These are phyloP conservation scores for Dioszegia hungarica DNA, from an alignment of 768 basidiomycete species.

Conservation along the genomic window DNA sequence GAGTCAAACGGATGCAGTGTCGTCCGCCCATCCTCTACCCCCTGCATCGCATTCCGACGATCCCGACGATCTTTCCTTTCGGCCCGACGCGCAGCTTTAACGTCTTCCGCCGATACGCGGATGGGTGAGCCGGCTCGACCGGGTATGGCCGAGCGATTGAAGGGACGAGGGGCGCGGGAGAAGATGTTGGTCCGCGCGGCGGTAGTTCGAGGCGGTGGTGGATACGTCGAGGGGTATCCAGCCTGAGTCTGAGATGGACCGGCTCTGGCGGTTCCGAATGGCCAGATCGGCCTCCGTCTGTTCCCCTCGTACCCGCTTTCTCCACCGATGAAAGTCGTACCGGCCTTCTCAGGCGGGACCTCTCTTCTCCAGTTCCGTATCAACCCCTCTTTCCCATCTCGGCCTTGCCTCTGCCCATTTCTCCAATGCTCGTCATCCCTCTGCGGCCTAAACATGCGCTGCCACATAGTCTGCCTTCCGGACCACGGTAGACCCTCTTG, in stretches of 20 bases:
- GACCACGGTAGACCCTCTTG: slow-evolving; percentile 1
- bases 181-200: no score
- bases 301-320: no score
- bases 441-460: neutral
- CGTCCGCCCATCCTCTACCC: neutral
- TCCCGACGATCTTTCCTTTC: neutral
- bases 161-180: no score
- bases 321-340: neutral
- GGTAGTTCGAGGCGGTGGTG: no score
- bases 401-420: neutral
- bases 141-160: no score
- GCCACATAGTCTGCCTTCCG: neutral
- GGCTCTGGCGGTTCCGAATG: no score
- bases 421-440: neutral
- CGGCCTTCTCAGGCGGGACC: neutral
- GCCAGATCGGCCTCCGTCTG: no score
- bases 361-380: slow-evolving; percentile 1
- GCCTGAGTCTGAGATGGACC: no score
- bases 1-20: slow-evolving; percentile 3
- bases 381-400: neutral
- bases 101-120: neutral
- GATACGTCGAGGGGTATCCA: no score
- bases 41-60: neutral
- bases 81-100: neutral
- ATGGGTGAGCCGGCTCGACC: neutral